These are phyloP conservation scores for Hebeloma cylindrosporum DNA, from an alignment of 768 basidiomycete species.

Conservation along the genomic window DNA sequence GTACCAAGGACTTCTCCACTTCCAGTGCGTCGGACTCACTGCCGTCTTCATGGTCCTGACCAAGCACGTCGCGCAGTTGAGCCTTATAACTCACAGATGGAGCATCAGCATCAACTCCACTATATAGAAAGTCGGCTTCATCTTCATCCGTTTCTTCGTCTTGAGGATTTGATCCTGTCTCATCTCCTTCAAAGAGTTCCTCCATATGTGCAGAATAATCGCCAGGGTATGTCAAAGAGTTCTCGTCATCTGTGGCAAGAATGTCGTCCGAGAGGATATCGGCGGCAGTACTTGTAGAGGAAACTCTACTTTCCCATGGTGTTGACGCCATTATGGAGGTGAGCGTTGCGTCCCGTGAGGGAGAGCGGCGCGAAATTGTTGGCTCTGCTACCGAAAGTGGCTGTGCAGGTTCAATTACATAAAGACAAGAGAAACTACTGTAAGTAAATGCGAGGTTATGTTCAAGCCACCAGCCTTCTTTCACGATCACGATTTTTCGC, in stretches of 20 bases:
- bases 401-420: no score
- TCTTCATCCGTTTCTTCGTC: slow-evolving; percentile 45
- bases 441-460: neutral
- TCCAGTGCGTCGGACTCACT: slow-evolving; percentile 41
- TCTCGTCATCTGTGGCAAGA: slow-evolving; percentile 26
- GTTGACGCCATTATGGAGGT: slow-evolving; percentile 9
- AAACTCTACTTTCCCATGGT: no score
- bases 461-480: slow-evolving; percentile 35
- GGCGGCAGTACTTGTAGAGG: slow-evolving; percentile 20
- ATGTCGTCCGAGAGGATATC: slow-evolving; percentile 40
- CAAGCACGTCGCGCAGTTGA: slow-evolving; percentile 72
- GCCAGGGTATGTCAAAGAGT: slow-evolving; percentile 38
- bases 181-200: slow-evolving; percentile 54
- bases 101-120: slow-evolving; percentile 60
- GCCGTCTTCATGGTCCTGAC: slow-evolving; percentile 54
- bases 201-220: slow-evolving; percentile 72
- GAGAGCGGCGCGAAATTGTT: no score
- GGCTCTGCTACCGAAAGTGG: no score
- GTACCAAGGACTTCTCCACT: slow-evolving; percentile 45
- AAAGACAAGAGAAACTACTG: no score
- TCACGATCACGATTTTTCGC: slow-evolving; percentile 53
- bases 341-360: no score
- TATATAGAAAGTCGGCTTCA: slow-evolving; percentile 69
- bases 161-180: slow-evolving; percentile 21
- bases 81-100: slow-evolving; percentile 61